These are phyloP conservation scores for Acacia crassicarpa DNA, from an alignment of 306 rosid genomes.

Conservation along the genomic window DNA sequence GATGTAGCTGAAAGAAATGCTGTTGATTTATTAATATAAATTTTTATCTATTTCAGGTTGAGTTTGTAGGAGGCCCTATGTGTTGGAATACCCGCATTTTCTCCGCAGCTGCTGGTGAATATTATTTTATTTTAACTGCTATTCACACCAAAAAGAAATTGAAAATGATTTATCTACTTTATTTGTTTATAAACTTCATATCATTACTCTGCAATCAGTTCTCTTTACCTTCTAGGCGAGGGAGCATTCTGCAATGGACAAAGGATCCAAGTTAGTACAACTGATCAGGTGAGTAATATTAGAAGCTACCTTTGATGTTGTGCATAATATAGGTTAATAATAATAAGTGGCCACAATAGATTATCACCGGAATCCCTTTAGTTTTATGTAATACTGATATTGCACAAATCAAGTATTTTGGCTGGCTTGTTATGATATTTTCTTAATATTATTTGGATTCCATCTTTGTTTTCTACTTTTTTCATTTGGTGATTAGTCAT, in stretches of 20 bases:
- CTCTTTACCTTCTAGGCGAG: conserved; percentile 61
- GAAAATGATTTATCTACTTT: conserved; percentile 17
- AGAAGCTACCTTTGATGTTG: not conserved
- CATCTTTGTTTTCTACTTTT: not conserved
- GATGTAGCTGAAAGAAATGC: conserved; percentile 8
- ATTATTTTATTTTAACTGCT: conserved; percentile 15
- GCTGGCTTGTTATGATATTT: not conserved
- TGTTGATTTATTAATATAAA: not conserved
- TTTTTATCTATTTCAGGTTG: conserved; percentile 61
- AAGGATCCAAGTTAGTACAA: conserved; percentile 73
- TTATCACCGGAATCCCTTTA: not conserved
- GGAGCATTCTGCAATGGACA: conserved; percentile 94
- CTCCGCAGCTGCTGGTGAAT: conserved; percentile 84
- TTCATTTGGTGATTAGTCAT: not conserved
- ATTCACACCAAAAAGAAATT: conserved; percentile 13
- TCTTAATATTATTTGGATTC: not conserved
- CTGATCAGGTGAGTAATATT: conserved; percentile 53
- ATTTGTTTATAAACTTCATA: conserved; percentile 9
- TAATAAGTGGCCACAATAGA: not conserved
- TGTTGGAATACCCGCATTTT: conserved; percentile 93
- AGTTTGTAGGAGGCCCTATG: conserved; percentile 97
- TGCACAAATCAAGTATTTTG: not conserved
- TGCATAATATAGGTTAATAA: not conserved
- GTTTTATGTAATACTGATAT: not conserved
- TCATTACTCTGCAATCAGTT: conserved; percentile 26